phyloP scores from a whole-genome alignment of 2,329 filamentous ascomycete genomes.

The Hypoxylon sp. region DNA sequence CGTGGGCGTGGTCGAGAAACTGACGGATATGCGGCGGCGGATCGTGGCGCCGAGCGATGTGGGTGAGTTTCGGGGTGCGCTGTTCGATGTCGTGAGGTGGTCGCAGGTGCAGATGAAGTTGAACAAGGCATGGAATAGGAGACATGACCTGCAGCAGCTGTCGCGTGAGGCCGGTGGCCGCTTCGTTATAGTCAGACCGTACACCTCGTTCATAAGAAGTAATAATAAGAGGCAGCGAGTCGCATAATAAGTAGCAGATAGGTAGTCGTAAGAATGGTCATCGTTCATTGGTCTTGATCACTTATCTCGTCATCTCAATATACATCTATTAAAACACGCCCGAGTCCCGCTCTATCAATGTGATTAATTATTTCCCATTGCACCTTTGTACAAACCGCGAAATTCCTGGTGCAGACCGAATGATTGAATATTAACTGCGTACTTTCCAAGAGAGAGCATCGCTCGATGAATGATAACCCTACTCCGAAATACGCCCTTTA shows the following conservation, averaged over 20 bases:
- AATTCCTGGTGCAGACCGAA: constrained; percentile 1
- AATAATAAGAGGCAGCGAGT: too few species aligned
- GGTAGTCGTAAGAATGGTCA: too few species aligned
- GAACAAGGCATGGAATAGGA: too few species aligned
- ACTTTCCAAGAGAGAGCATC: constrained; percentile 2
- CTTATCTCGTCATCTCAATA: constrained; percentile 16
- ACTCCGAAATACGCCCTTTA: constrained; percentile 2
- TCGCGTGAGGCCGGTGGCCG: neutral
- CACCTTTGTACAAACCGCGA: constrained; percentile 21
- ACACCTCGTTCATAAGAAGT: too few species aligned
- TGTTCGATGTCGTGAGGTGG: neutral
- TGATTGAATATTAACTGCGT: neutral
- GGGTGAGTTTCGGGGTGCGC: constrained; percentile 17
- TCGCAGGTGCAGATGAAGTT: too few species aligned
- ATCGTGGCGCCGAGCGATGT: constrained; percentile 4
- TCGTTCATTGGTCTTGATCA: constrained; percentile 2
- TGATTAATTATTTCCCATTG: constrained; percentile 3
- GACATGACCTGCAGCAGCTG: too few species aligned
- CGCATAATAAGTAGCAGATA: neutral
- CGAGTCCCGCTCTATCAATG: constrained; percentile 16
- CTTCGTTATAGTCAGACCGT: neutral
- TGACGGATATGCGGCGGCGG: constrained; percentile 18
- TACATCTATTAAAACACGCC: constrained; percentile 20
- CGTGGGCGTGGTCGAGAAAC: too few species aligned
- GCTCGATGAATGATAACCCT: constrained; percentile 9